These are phyloP conservation scores for Xanthoconium purpureum DNA, from an alignment of 768 basidiomycete genomes.

Conservation along the genomic window DNA sequence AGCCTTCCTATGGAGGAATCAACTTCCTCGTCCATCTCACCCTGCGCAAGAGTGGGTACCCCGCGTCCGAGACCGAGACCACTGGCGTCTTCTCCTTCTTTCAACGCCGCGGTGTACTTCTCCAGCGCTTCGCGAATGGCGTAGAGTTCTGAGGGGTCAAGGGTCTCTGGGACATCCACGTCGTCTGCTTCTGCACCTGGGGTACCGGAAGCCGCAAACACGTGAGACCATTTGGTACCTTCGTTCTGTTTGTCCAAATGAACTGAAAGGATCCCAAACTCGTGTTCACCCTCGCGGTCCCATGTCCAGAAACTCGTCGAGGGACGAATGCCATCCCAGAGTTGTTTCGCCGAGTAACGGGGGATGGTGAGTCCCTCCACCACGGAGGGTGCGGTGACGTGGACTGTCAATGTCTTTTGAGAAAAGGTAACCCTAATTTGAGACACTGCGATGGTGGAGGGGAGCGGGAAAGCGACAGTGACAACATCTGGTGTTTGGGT, in stretches of 20 bases:
- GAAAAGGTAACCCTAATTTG: slow-evolving; percentile 69
- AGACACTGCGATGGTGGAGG: slow-evolving; percentile 58
- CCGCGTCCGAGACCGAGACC: slow-evolving; percentile 64
- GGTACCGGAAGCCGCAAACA: slow-evolving; percentile 61
- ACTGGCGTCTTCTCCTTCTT: slow-evolving; percentile 54
- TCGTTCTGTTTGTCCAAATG: slow-evolving; percentile 86
- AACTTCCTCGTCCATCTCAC: slow-evolving; percentile 90
- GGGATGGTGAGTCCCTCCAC: slow-evolving; percentile 43
- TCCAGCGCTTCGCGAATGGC: slow-evolving; percentile 78
- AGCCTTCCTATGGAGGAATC: slow-evolving; percentile 69
- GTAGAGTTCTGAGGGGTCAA: slow-evolving; percentile 81
- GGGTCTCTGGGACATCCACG: slow-evolving; percentile 79
- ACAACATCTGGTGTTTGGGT: slow-evolving; percentile 82
- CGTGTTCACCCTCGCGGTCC: slow-evolving; percentile 70
- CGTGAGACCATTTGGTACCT: slow-evolving; percentile 80
- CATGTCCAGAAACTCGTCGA: slow-evolving; percentile 91
- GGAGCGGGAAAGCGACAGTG: slow-evolving; percentile 82
- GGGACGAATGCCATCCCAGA: slow-evolving; percentile 81
- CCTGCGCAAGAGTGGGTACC: slow-evolving; percentile 78
- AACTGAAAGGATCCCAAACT: slow-evolving; percentile 71
- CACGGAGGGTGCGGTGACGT: slow-evolving; percentile 43
- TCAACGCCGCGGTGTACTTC: slow-evolving; percentile 74
- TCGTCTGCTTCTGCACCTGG: slow-evolving; percentile 38
- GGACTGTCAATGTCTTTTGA: slow-evolving; percentile 60
- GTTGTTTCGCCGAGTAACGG: slow-evolving; percentile 53